These are phyloP conservation scores for Aspergillus sp. DNA, from an alignment of 2,329 filamentous ascomycete species.

Conservation along the genomic window DNA sequence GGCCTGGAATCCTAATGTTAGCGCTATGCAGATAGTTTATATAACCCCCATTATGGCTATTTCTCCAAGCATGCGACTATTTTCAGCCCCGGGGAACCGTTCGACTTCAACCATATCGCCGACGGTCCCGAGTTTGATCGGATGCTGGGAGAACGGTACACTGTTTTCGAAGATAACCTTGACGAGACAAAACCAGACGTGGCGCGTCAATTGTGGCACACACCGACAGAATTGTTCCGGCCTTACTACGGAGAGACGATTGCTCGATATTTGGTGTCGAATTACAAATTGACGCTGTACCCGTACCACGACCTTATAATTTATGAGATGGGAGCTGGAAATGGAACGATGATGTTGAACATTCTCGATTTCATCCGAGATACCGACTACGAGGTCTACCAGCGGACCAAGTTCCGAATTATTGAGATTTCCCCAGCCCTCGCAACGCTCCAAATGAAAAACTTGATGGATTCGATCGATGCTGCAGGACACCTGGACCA, in stretches of 20 bases:
- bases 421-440: conserved; percentile 88
- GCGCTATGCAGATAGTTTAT: conserved; percentile 64
- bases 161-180: conserved; percentile 78
- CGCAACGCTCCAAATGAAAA: conserved; percentile 65
- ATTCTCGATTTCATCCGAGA: conserved; percentile 93
- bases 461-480: conserved; percentile 58
- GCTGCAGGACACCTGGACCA: conserved; percentile 70
- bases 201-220: conserved; percentile 92
- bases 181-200: conserved; percentile 65
- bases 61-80: conserved; percentile 96
- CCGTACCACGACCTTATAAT: conserved; percentile 96
- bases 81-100: conserved; percentile 85
- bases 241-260: conserved; percentile 97
- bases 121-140: conserved; percentile 81
- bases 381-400: conserved; percentile 83
- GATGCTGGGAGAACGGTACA: conserved; percentile 70
- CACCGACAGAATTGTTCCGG: conserved; percentile 90
- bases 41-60: conserved; percentile 91
- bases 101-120: conserved; percentile 71
- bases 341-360: conserved; percentile 96
- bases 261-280: conserved; percentile 88
- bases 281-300: conserved; percentile 89
- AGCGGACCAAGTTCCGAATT: conserved; percentile 84
- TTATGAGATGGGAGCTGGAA: conserved; percentile 97
- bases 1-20: not conserved